These are phyloP conservation scores for Euphorbia pulcherrima DNA, from an alignment of 345 rosid genomes.

Conservation along the genomic window DNA sequence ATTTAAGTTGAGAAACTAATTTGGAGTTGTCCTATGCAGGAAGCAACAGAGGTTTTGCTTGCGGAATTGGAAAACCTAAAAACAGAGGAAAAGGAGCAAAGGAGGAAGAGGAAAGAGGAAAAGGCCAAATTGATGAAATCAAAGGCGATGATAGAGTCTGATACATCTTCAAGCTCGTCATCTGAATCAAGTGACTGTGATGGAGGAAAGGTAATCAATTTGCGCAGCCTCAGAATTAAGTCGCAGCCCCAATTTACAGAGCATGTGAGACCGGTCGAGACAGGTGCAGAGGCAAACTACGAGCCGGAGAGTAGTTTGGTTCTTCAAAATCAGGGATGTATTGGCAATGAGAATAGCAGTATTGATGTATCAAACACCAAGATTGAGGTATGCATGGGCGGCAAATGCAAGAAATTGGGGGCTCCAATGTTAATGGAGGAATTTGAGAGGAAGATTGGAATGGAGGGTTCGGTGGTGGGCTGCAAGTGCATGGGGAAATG, in stretches of 20 bases:
- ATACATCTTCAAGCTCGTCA: constrained; percentile 15
- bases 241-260: neutral
- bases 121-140: neutral
- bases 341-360: neutral
- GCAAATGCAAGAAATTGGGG: constrained; percentile 25
- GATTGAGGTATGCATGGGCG: constrained; percentile 34
- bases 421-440: constrained; percentile 15
- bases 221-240: neutral
- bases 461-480: constrained; percentile 13
- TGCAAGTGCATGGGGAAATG: constrained; percentile 30
- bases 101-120: constrained; percentile 12
- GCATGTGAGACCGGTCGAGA: neutral
- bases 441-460: constrained; percentile 12
- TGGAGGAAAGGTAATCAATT: neutral
- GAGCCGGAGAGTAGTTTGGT: neutral
- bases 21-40: neutral
- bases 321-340: neutral
- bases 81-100: constrained; percentile 16
- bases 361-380: neutral
- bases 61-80: constrained; percentile 12
- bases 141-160: neutral
- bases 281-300: neutral
- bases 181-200: constrained; percentile 23
- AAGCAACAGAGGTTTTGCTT: constrained; percentile 19
- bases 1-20: neutral